These are phyloP conservation scores for Tolypocladium ovalisporum DNA, from an alignment of 2,329 filamentous ascomycete species.

Conservation along the genomic window DNA sequence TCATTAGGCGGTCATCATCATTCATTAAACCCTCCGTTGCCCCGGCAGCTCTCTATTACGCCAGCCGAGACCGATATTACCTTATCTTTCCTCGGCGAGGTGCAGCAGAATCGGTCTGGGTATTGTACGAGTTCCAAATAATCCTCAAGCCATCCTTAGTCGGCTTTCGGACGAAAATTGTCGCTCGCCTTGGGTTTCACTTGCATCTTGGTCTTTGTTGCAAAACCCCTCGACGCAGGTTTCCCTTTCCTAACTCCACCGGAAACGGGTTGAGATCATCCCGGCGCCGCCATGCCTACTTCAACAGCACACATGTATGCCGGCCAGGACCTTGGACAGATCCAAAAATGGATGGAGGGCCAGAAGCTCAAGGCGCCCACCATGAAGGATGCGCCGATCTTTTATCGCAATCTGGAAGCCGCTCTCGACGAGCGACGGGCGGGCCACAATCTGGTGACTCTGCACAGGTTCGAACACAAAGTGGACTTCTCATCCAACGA, in stretches of 20 bases:
- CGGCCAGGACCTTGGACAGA: background rate
- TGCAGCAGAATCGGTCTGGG: background rate
- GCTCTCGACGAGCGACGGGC: constrained; percentile 15
- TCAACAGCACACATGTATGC: background rate
- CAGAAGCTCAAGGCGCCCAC: background rate
- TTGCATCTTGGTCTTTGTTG: too few relatives aligned
- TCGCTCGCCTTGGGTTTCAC: too few relatives aligned
- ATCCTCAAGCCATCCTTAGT: background rate
- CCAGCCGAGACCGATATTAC: background rate
- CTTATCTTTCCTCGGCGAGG: background rate
- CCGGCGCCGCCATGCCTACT: background rate
- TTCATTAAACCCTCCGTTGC: background rate
- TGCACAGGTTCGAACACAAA: constrained; percentile 5
- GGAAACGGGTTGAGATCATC: too few relatives aligned
- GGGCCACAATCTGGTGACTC: constrained; percentile 14
- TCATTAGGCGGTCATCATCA: background rate
- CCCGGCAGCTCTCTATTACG: background rate
- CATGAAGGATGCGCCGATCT: background rate
- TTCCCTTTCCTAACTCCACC: too few relatives aligned
- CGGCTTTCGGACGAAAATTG: background rate
- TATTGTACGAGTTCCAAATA: background rate
- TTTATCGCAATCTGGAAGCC: constrained; percentile 17
- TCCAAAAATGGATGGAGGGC: background rate
- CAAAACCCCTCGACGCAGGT: too few relatives aligned
- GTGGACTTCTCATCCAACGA: constrained; percentile 56